phyloP scores from a whole-genome alignment of 1,139 yeast species.

The Suhomyces bokatorum region DNA sequence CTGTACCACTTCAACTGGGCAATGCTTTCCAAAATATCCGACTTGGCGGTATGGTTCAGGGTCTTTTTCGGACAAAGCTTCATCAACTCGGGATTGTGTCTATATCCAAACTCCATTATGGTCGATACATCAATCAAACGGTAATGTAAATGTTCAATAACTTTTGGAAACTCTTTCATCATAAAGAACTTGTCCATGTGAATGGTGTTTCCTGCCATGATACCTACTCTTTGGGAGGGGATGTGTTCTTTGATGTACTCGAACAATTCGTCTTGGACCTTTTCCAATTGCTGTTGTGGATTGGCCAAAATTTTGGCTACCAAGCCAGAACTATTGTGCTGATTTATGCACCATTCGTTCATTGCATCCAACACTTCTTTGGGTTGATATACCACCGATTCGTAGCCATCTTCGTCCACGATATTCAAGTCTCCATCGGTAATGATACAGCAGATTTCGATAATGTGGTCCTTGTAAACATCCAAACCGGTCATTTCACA shows the following conservation, averaged over 20 bases:
- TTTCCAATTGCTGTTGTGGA: slow-evolving; percentile 48
- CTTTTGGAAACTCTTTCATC: slow-evolving; percentile 78
- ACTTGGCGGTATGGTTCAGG: slow-evolving; percentile 77
- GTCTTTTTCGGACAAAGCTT: slow-evolving; percentile 60
- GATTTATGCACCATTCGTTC: slow-evolving; percentile 84
- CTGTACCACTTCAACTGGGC: slow-evolving; percentile 77
- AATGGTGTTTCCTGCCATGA: slow-evolving; percentile 88
- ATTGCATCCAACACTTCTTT: slow-evolving; percentile 63
- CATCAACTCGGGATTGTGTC: slow-evolving; percentile 72
- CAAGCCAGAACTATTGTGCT: slow-evolving; percentile 79
- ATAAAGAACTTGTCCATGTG: slow-evolving; percentile 91
- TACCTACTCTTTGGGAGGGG: slow-evolving; percentile 54
- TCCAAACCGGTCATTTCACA: slow-evolving; percentile 90
- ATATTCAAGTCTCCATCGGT: slow-evolving; percentile 79
- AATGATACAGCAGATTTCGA: slow-evolving; percentile 87
- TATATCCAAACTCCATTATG: slow-evolving; percentile 71
- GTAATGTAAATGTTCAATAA: slow-evolving; percentile 73
- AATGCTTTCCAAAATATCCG: slow-evolving; percentile 88
- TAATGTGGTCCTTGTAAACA: slow-evolving; percentile 67
- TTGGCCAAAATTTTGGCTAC: slow-evolving; percentile 66
- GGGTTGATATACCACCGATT: slow-evolving; percentile 76
- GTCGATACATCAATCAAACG: slow-evolving; percentile 87
- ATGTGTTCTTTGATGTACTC: slow-evolving; percentile 60
- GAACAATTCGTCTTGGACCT: slow-evolving; percentile 66
- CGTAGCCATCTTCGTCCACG: slow-evolving; percentile 70